A percentile compares a stretch with the other conserved stretches of the same genome.
phyloP scores from a whole-genome alignment of 2,329 filamentous ascomycete species.

The Aspergillus fumigatus region DNA sequence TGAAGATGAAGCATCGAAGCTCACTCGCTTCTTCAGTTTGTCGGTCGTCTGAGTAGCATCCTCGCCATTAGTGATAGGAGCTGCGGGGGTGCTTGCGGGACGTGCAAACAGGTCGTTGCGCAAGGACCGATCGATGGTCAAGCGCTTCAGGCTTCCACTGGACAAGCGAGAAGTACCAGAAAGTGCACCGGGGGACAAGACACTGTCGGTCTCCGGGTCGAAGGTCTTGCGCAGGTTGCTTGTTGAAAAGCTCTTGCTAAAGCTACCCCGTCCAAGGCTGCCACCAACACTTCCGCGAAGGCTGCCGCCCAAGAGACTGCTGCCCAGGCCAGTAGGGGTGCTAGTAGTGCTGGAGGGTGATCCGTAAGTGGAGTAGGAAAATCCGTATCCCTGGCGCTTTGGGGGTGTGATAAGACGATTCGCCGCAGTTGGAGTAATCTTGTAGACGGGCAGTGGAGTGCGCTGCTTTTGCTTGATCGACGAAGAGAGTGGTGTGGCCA shows the following conservation, averaged over 20 bases:
- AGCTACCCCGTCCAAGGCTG: slow-evolving; percentile 60
- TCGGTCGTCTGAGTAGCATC: slow-evolving; percentile 34
- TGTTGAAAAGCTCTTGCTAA: slow-evolving; percentile 84
- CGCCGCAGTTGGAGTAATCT: slow-evolving; percentile 75
- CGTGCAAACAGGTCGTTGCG: slow-evolving; percentile 59
- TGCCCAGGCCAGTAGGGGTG: slow-evolving; percentile 63
- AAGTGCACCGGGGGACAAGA: slow-evolving; percentile 80
- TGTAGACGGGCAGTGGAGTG: slow-evolving; percentile 79
- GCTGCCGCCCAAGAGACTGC: slow-evolving; percentile 54
- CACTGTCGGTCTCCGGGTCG: slow-evolving; percentile 71
- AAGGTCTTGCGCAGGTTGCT: slow-evolving; percentile 80
- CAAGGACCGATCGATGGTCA: slow-evolving; percentile 86
- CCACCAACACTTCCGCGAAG: slow-evolving; percentile 37
- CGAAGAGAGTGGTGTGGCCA: slow-evolving; percentile 82
- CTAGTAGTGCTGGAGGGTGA: slow-evolving; percentile 68
- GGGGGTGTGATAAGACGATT: slow-evolving; percentile 78
- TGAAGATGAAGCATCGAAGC: slow-evolving; percentile 70
- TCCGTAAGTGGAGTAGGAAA: slow-evolving; percentile 88
- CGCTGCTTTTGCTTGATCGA: slow-evolving; percentile 72
- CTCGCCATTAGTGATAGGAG: slow-evolving; percentile 34
- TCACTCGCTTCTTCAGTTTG: slow-evolving; percentile 71
- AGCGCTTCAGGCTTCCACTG: slow-evolving; percentile 73
- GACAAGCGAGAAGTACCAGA: slow-evolving; percentile 64
- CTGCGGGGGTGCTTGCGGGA: slow-evolving; percentile 30
- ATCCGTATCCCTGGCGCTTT: slow-evolving; percentile 76